Conservation (phyloP, 176 grass and related monocot genomes). For the Saccharum officinarum region DNA sequence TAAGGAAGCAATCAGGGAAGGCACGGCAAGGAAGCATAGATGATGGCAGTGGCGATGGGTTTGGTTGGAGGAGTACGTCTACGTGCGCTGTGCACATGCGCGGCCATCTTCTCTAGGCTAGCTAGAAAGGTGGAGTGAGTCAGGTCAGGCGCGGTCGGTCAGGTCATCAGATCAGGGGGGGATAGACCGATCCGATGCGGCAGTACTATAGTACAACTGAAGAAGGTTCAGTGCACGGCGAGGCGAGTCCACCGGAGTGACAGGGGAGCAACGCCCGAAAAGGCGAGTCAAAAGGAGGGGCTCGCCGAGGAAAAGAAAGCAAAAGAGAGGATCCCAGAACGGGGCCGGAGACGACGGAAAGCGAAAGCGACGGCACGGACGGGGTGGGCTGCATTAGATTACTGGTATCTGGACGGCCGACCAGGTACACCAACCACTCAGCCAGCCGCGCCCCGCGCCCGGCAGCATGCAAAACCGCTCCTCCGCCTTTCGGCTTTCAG, state of each 20-base stretch:
- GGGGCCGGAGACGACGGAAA: neutral
- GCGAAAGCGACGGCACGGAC: neutral
- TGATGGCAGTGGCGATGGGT: neutral
- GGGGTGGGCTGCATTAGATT: neutral
- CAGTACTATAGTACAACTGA: conserved; percentile 18
- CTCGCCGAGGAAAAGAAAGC: neutral
- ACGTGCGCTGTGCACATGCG: conserved; percentile 4
- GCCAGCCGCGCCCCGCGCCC: neutral
- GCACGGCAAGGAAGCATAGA: neutral
- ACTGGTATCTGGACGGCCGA: conserved; percentile 37
- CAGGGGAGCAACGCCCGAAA: conserved; percentile 37
- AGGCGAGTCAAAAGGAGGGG: neutral
- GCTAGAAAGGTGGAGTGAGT: conserved; percentile 1
- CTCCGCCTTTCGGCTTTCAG: neutral
- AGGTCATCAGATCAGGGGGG: neutral
- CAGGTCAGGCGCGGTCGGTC: neutral
- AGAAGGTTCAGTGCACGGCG: conserved; percentile 52
- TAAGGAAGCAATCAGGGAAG: conserved; percentile 6
- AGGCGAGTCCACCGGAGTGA: conserved; percentile 21
- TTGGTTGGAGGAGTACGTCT: too few relatives aligned
- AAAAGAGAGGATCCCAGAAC: neutral
- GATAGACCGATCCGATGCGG: neutral
- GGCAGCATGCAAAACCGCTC: conserved; percentile 21
- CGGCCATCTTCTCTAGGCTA: neutral
- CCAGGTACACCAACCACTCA: neutral